Conservation (phyloP, 2,329 filamentous ascomycete species). For the Paraconiothyrium brasiliense region DNA sequence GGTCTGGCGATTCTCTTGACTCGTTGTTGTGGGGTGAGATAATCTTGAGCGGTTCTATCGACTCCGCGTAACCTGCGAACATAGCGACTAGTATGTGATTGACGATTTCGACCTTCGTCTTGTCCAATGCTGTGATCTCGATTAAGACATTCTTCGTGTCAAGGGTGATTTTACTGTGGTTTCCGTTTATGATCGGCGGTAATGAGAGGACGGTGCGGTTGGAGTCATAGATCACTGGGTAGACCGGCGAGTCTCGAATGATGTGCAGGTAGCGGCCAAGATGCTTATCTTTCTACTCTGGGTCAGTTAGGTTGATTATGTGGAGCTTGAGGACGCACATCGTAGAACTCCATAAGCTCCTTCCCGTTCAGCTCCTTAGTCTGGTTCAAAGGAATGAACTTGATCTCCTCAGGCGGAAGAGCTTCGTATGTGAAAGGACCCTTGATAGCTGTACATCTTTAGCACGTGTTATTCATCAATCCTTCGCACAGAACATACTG, state of each 20-base stretch:
- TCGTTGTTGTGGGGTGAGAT: constrained; percentile 90
- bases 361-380: constrained; percentile 85
- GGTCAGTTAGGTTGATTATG: constrained; percentile 19
- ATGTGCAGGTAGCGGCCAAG: constrained; percentile 91
- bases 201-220: constrained; percentile 89
- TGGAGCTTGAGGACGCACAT: constrained; percentile 53
- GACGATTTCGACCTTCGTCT: constrained; percentile 95
- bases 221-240: constrained; percentile 94
- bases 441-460: constrained; percentile 66
- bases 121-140: constrained; percentile 94
- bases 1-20: constrained; percentile 80
- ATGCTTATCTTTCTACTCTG: constrained; percentile 81
- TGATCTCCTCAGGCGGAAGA: constrained; percentile 87
- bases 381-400: constrained; percentile 91
- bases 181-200: constrained; percentile 96
- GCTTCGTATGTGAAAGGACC: constrained; percentile 98
- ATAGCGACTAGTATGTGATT: constrained; percentile 96
- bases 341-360: constrained; percentile 94
- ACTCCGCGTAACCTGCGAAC: constrained; percentile 95
- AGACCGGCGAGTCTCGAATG: constrained; percentile 90
- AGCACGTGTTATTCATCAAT: constrained; percentile 19
- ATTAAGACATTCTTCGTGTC: constrained; percentile 95
- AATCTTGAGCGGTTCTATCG: constrained; percentile 92
- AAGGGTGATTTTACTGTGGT: constrained; percentile 94
- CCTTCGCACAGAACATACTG: constrained; percentile 52